These are phyloP conservation scores for Saksenaea vasiformis DNA, from an alignment of 371 early-diverging fungal genomes.

Conservation along the genomic window DNA sequence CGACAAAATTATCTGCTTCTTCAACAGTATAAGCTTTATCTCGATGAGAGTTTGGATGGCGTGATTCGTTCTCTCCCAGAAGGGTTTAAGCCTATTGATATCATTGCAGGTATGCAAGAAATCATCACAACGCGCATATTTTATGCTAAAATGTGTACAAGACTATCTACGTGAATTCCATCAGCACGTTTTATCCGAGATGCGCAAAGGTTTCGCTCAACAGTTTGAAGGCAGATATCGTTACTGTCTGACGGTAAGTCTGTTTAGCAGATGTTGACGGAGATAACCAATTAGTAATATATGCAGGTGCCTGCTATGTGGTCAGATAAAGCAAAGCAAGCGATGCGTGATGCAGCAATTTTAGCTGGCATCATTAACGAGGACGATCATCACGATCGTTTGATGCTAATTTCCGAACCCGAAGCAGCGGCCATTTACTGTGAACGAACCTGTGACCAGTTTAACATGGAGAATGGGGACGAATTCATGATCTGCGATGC, in stretches of 20 bases:
- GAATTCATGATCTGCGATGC: slow-evolving; percentile 67
- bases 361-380: slow-evolving; percentile 48
- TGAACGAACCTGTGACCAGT: slow-evolving; percentile 58
- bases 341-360: slow-evolving; percentile 63
- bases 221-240: slow-evolving; percentile 38
- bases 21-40: slow-evolving; percentile 56
- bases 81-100: slow-evolving; percentile 42
- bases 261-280: background rate
- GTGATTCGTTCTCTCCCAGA: slow-evolving; percentile 49
- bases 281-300: background rate
- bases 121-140: background rate
- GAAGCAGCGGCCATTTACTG: slow-evolving; percentile 68
- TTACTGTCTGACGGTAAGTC: slow-evolving; percentile 45
- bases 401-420: slow-evolving; percentile 61
- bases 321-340: slow-evolving; percentile 59
- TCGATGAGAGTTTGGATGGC: slow-evolving; percentile 49
- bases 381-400: slow-evolving; percentile 53
- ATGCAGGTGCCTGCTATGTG: slow-evolving; percentile 61
- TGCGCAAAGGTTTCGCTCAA: slow-evolving; percentile 47
- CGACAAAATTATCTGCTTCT: slow-evolving; percentile 31
- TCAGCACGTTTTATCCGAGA: slow-evolving; percentile 46
- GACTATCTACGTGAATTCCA: slow-evolving; percentile 57
- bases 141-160: slow-evolving; percentile 1
- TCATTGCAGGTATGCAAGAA: slow-evolving; percentile 42
- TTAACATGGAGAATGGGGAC: slow-evolving; percentile 56